Evolutionary conservation across 2,329 filamentous ascomycete genomes (phyloP).

Genomic region (Aspergillus sp.): DNA sequence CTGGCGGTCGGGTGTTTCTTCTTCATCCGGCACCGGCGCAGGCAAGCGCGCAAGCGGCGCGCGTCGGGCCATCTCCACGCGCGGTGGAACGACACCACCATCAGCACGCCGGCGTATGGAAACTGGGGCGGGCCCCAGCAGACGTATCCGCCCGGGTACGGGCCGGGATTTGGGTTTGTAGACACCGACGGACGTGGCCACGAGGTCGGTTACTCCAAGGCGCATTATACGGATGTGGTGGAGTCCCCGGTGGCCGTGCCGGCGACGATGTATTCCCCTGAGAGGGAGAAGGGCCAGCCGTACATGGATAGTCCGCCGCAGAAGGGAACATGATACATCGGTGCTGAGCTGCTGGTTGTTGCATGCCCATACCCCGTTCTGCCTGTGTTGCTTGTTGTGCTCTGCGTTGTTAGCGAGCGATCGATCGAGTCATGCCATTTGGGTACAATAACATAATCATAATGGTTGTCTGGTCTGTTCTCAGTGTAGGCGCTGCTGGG

Average conservation of each 20-base stretch:
- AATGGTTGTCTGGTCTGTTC: too few species aligned
- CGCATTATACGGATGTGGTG: conserved; percentile 4
- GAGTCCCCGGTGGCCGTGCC: conserved; percentile 6
- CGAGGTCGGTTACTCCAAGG: conserved; percentile 16
- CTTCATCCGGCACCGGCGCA: conserved; percentile 42
- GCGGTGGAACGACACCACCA: conserved; percentile 34
- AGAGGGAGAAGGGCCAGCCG: conserved; percentile 8
- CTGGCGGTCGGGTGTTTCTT: conserved; percentile 39
- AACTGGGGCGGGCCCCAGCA: conserved; percentile 23
- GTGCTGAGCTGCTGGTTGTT: too few species aligned
- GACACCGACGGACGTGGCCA: conserved; percentile 25
- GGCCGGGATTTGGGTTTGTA: conserved; percentile 22
- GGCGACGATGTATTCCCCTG: conserved; percentile 1
- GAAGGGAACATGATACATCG: neutral
- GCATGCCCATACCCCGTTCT: too few species aligned
- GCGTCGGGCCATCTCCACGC: conserved; percentile 29
- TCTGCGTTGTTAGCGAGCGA: neutral
- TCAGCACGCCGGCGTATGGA: conserved; percentile 26
- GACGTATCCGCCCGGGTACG: conserved; percentile 13
- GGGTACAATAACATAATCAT: too few species aligned
- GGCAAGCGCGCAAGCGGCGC: conserved; percentile 27
- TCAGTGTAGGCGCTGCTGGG: too few species aligned
- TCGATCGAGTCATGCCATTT: too few species aligned
- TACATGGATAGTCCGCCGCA: conserved; percentile 5
- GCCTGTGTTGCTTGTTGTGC: neutral